Conservation (phyloP, 768 basidiomycete species). For the Russula sp. region DNA sequence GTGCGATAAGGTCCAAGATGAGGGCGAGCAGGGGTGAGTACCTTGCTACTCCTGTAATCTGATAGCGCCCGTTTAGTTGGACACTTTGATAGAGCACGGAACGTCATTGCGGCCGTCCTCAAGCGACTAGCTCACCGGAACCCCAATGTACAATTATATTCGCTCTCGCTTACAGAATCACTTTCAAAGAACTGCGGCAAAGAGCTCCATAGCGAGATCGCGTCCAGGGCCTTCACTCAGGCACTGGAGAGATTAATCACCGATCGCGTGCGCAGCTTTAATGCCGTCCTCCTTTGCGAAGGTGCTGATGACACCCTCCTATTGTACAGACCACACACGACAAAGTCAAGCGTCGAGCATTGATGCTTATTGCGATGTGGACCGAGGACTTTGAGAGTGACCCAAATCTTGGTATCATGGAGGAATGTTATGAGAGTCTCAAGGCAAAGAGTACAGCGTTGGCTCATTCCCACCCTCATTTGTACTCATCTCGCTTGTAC, state of each 20-base stretch:
- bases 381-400: conserved; percentile 78
- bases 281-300: background rate
- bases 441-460: conserved; percentile 67
- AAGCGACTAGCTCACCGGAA: conserved; percentile 92
- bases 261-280: conserved; percentile 58
- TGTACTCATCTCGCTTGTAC: conserved; percentile 2
- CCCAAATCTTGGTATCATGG: conserved; percentile 79
- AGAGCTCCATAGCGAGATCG: conserved; percentile 77
- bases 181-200: conserved; percentile 88
- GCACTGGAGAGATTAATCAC: conserved; percentile 80
- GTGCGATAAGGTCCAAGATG: conserved; percentile 95
- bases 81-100: conserved; percentile 65
- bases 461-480: background rate
- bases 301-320: background rate
- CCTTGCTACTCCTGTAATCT: background rate
- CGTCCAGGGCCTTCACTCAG: conserved; percentile 85
- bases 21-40: conserved; percentile 76
- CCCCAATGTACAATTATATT: conserved; percentile 94
- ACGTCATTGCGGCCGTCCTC: conserved; percentile 75
- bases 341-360: conserved; percentile 73
- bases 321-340: conserved; percentile 77
- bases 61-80: conserved; percentile 6
- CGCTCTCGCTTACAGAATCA: conserved; percentile 81
- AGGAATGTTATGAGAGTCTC: conserved; percentile 77
- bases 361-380: conserved; percentile 77